phyloP scores from a whole-genome alignment of 2,329 filamentous ascomycete species.

The Ilyonectria robusta region DNA sequence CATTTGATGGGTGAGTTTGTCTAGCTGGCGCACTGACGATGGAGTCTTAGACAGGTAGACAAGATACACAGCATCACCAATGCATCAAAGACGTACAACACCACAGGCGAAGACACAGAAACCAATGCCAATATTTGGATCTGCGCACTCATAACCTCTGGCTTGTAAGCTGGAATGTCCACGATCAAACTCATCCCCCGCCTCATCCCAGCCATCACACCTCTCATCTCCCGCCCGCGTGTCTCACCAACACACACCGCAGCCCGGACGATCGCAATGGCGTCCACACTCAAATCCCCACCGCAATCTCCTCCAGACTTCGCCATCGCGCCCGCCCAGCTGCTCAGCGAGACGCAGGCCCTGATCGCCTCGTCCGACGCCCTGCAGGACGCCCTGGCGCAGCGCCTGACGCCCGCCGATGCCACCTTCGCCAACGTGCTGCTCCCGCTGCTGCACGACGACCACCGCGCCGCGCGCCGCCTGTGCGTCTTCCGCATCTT shows the following conservation, averaged over 20 bases:
- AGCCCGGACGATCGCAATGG: slow-evolving; percentile 30
- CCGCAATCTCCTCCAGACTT: slow-evolving; percentile 44
- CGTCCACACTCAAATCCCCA: slow-evolving; percentile 25
- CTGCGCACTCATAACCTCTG: no score
- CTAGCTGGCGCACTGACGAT: no score
- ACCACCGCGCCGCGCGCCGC: slow-evolving; percentile 35
- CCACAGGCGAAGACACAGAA: no score
- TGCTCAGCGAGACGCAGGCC: slow-evolving; percentile 53
- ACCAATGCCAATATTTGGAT: no score
- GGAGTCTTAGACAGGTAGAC: no score
- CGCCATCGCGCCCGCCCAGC: slow-evolving; percentile 24
- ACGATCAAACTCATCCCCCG: no score
- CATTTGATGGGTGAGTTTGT: no score
- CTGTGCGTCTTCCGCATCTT: slow-evolving; percentile 42
- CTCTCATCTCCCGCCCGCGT: background rate
- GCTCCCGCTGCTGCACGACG: slow-evolving; percentile 40
- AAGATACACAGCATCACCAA: no score
- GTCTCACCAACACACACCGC: background rate
- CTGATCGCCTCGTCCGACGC: slow-evolving; percentile 37
- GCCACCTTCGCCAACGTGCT: slow-evolving; percentile 43
- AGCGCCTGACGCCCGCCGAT: slow-evolving; percentile 31
- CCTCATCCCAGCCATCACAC: background rate
- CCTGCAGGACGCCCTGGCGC: slow-evolving; percentile 42
- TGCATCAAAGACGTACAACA: no score
- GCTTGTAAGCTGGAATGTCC: no score